Base-by-base conservation (phyloP, 2,329 filamentous ascomycete genomes). In the Colletotrichum orbiculare region DNA sequence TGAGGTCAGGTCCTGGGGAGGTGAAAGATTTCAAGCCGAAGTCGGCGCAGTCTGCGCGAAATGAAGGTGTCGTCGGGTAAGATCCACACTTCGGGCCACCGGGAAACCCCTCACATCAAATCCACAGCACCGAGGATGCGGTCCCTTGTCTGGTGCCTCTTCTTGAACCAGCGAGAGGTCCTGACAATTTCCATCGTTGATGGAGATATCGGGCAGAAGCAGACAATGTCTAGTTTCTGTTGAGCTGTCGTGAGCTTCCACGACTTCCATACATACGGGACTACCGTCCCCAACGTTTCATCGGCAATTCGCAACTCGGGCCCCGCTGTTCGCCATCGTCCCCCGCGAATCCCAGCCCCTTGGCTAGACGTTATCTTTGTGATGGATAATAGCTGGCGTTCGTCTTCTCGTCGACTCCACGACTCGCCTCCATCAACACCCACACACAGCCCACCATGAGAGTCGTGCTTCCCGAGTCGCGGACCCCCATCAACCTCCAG, bases 311-410 rank as follows among this genome's bases (percentile, higher is more conserved):
- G 45, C 54, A 57, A 33, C 38, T 39, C 17, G 34, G 17, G 53
- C 38, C 54, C 54, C 54, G 45, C 54, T 57, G 42, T 57, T 57
- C 54, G 45, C 46, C 54, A 57, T 57, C 25, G 9, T 34, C 8
- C 8, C 35, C 34, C n/a, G 43, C 54, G 43, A 56, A 48, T 38
- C 54, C 43, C 42, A n/a, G 6, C 13, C 42, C 13, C 42, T 8
- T 43, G 25, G 25, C 25, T 5, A 25, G 2, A 25, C 25, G 25
- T 25, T 5, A 25, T 25, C 3, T 25, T 25, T 25, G 25, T 5
- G 3, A 25, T 25, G 25, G 25, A 25, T 5, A 25, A 5, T 4
- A 25, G 25, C 25, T 25, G 25, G 2, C 25, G 25, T 25, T 25
- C 25, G 25, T 25, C 25, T 25, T 5, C 25, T 25, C 38, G 9